A percentile compares a stretch with the other conserved stretches of the same genome.
These are phyloP conservation scores for Colletotrichum camelliae DNA, from an alignment of 2,329 filamentous ascomycete genomes.

Conservation along the genomic window DNA sequence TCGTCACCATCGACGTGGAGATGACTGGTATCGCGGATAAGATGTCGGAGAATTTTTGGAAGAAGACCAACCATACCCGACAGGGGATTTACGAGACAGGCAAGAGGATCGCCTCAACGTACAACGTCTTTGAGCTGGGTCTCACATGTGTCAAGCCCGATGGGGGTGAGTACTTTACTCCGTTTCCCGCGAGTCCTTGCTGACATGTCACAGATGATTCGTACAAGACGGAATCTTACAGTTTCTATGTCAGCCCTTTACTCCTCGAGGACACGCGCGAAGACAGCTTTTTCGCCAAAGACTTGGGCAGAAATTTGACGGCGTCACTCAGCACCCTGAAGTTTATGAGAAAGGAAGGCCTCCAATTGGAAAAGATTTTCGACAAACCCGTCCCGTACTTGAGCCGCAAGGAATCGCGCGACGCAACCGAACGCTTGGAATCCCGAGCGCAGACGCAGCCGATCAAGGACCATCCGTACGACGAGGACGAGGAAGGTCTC, in stretches of 20 bases:
- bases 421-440: background rate
- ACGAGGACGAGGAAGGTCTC: background rate
- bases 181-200: background rate
- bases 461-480: background rate
- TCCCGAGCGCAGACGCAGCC: background rate
- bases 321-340: slow-evolving; percentile 32
- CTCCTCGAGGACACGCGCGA: slow-evolving; percentile 20
- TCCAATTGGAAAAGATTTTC: slow-evolving; percentile 30
- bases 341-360: slow-evolving; percentile 32
- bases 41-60: background rate
- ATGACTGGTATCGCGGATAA: slow-evolving; percentile 30
- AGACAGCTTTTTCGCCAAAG: slow-evolving; percentile 21
- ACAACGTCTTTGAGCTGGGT: slow-evolving; percentile 40
- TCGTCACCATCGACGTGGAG: slow-evolving; percentile 41
- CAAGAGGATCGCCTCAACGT: slow-evolving; percentile 32
- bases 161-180: background rate
- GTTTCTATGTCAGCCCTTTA: slow-evolving; percentile 34
- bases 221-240: slow-evolving; percentile 33
- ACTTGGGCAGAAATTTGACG: slow-evolving; percentile 30
- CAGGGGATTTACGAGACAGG: slow-evolving; percentile 30
- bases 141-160: slow-evolving; percentile 33
- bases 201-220: slow-evolving; percentile 1
- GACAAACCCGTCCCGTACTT: slow-evolving; percentile 36
- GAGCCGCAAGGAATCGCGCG: slow-evolving; percentile 21
- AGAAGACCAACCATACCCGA: background rate